Base-by-base conservation (phyloP, 768 basidiomycete genomes). In the Boletus speciosus region DNA sequence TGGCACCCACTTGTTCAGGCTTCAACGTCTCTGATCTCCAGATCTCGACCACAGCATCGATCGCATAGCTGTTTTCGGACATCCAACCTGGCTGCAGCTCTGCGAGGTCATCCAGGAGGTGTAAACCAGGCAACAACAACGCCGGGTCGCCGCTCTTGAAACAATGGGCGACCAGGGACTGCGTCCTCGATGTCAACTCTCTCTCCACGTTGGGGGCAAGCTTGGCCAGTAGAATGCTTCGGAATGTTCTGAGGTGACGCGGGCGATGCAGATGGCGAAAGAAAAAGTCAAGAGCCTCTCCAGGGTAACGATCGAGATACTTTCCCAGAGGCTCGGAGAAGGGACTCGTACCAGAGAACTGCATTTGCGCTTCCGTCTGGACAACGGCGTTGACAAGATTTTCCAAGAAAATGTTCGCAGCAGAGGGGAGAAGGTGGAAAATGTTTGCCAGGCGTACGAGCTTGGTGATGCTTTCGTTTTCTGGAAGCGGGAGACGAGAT, bases 391-490 rank as follows among this genome's bases (percentile, higher is more conserved):
- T 88, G 57, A 93, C 84, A n/a, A 98, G 81, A 46, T 83, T 83
- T 61, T 92, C 85, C 36, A 99, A 78, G 73, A 95, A 99, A 42
- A 90, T 87, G 59, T 92, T 92, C 42, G 97, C 96, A 0, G 94
- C 87, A 7, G 90, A 88, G 2, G 97, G 97, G 10, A 99, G 79
- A 5, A 98, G 84, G 65, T 98, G 95, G 75, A 99, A 98, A 54
- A 99, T 93, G 64, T 98, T 96, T 51, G 95, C 90, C 52, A 99
- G 77, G n/a, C 90, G 86, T 29, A 95, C 93, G 57, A 99, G 83
- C 66, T 98, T 92, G 27, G 86, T 88, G 59, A 99, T 91, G 39
- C 88, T 89, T 64, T 93, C 90, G 56, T 95, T 94, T 58, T 96
- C 93, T 15, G 84, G 80, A 23, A 92, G 75, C 1, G 93, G 90